phyloP scores from a whole-genome alignment of 225 moss, liverwort and hornwort genomes.

The Marchantia polymorpha region DNA sequence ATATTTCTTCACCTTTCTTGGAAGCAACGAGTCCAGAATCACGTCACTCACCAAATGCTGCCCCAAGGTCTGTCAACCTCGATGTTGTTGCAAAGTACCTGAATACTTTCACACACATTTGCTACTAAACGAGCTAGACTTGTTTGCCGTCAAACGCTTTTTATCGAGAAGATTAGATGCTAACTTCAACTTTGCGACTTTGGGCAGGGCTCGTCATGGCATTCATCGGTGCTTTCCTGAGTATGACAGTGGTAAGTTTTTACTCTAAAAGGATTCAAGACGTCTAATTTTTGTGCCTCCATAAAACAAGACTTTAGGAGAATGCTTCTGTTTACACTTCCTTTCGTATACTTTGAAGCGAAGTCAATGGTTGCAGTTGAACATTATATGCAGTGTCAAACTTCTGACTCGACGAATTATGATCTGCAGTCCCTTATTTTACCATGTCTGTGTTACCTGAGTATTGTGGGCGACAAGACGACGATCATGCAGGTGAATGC shows the following conservation, averaged over 20 bases:
- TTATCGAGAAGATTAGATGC: too few relatives aligned
- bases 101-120: too few relatives aligned
- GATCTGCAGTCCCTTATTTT: conserved; percentile 39
- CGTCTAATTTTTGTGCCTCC: not conserved
- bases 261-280: too few relatives aligned
- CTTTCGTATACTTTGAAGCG: not conserved
- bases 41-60: too few relatives aligned
- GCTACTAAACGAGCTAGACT: too few relatives aligned
- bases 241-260: conserved; percentile 86
- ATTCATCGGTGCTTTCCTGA: conserved; percentile 87
- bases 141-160: too few relatives aligned
- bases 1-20: too few relatives aligned
- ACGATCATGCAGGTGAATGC: conserved; percentile 25
- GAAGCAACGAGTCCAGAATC: too few relatives aligned
- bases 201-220: conserved; percentile 86
- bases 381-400: not conserved
- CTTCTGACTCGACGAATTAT: not conserved
- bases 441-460: conserved; percentile 37
- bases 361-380: not conserved
- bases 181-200: not conserved
- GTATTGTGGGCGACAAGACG: conserved; percentile 31
- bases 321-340: too few relatives aligned
- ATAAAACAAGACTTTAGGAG: not conserved
- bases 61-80: too few relatives aligned
- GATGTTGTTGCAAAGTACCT: too few relatives aligned